Evolutionary conservation across 1,284 basidiomycete genomes (phyloP), one percentile per base, ranked within the genome.

Genomic region (Trichosporon sp.): DNA sequence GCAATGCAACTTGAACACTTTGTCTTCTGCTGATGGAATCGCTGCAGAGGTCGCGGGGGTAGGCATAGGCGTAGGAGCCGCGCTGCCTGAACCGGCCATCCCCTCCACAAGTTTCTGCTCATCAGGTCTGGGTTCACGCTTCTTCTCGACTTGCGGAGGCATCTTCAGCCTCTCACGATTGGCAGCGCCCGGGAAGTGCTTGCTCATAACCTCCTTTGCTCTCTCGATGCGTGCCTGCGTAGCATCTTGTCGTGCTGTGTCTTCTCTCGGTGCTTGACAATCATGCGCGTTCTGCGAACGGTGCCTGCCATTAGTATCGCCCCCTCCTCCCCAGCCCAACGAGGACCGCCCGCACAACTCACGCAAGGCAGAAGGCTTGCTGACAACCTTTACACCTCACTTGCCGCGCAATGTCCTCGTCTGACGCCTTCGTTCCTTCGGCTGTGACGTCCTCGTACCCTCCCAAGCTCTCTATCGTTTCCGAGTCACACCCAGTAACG

Each of bases 1-100:
- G 11, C 73, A 19, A 37, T 78, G 74, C 13, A 78, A 56, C 29
- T 79, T 75, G 67, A 69, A 73, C 36, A 77, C 23, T 57, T 74
- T 78, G 11, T 71, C 72, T 25, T 69, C 69, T 9, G 59, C 62
- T 32, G 54, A 46, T 40, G 63, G 21, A 4, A 31, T 1, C 21
- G 61, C 10, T n/a, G 54, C 4, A 5, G 57, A 2, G 6, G 37
- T 10, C 21, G 27, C 14, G 19, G 56, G 32, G 23, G n/a, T 3
- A 9, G 36, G 25, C 7, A 59, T 7, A n/a, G 63, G 25, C 4
- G 40, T n/a, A 4, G 56, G 21, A 16, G 40, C 21, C 14, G 59
- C 9, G 16, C 49, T 7, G 25, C 13, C n/a, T n/a, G n/a, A n/a
- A n/a, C n/a, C n/a, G n/a, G n/a, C n/a, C n/a, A n/a, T n/a, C n/a